Percentiles rank a stretch among this genome's conserved stretches.
Evolutionary conservation across 768 basidiomycete species (phyloP).

Genomic region (Leccinum boreale): DNA sequence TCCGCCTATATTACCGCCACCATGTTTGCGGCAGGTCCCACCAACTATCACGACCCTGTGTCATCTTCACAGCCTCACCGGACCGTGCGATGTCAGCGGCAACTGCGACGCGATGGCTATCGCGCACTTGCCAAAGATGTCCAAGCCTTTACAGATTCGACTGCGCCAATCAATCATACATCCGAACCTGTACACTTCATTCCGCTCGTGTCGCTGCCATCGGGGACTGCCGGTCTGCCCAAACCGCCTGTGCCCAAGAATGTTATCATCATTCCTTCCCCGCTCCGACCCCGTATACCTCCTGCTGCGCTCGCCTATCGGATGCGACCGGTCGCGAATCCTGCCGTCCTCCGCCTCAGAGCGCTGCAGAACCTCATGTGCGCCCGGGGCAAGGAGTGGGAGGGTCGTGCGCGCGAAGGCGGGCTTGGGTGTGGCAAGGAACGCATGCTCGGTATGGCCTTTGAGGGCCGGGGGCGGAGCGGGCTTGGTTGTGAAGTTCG

Average conservation of each 20-base stretch:
- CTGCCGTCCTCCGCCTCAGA: slow-evolving; percentile 52
- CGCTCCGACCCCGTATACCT: slow-evolving; percentile 38
- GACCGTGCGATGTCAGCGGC: slow-evolving; percentile 11
- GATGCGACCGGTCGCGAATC: slow-evolving; percentile 58
- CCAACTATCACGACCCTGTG: slow-evolving; percentile 18
- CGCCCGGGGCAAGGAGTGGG: slow-evolving; percentile 43
- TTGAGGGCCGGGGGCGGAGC: slow-evolving; percentile 60
- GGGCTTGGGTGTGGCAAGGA: slow-evolving; percentile 55
- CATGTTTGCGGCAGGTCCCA: slow-evolving; percentile 40
- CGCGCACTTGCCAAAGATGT: slow-evolving; percentile 45
- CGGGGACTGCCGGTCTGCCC: slow-evolving; percentile 27
- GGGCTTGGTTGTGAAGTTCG: slow-evolving; percentile 42
- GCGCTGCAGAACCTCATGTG: slow-evolving; percentile 59
- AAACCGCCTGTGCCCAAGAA: slow-evolving; percentile 31
- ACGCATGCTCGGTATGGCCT: slow-evolving; percentile 54
- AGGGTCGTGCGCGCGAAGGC: slow-evolving; percentile 47
- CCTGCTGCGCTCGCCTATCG: slow-evolving; percentile 38
- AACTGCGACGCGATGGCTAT: slow-evolving; percentile 36
- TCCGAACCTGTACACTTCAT: slow-evolving; percentile 38
- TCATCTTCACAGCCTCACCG: slow-evolving; percentile 16
- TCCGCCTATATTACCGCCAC: slow-evolving; percentile 54
- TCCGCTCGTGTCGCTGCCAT: slow-evolving; percentile 36
- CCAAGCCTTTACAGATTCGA: slow-evolving; percentile 34
- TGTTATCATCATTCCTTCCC: slow-evolving; percentile 39
- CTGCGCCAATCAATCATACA: slow-evolving; percentile 9